Conservation (phyloP, 805 yeast genomes). For the Teunomyces lycoperdinae region DNA sequence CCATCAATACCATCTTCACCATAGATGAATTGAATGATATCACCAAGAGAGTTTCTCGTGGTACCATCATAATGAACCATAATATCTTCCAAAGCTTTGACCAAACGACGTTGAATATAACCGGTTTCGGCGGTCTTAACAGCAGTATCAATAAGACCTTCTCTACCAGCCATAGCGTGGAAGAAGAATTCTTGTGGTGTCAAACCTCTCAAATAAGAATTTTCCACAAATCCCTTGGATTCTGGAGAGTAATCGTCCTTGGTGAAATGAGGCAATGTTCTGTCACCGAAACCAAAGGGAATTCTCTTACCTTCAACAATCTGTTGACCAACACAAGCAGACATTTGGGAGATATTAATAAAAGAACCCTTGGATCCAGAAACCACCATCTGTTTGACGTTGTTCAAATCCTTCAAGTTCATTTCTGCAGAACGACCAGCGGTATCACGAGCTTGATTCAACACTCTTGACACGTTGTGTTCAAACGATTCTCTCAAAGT, state of each 20-base stretch:
- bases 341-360: conserved; percentile 98
- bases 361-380: conserved; percentile 99
- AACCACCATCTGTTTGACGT: conserved; percentile 98
- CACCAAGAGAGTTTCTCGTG: conserved; percentile 96
- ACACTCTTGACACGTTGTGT: conserved; percentile 90
- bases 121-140: conserved; percentile 99
- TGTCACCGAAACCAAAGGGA: conserved; percentile 94
- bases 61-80: conserved; percentile 99
- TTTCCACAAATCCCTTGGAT: conserved; percentile 96
- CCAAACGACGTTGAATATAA: conserved; percentile 96
- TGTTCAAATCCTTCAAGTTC: conserved; percentile 88
- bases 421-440: conserved; percentile 99
- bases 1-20: conserved; percentile 99
- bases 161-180: conserved; percentile 99
- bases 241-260: conserved; percentile 99
- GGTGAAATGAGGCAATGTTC: conserved; percentile 96
- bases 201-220: conserved; percentile 93
- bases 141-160: conserved; percentile 98
- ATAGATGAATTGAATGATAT: conserved; percentile 89
- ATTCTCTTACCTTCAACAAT: conserved; percentile 99
- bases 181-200: conserved; percentile 98
- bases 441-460: conserved; percentile 98
- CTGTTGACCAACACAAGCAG: conserved; percentile 99
- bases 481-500: conserved; percentile 97
- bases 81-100: conserved; percentile 93